phyloP scores from a whole-genome alignment of 768 basidiomycete species.

The Leccinum imitatum region DNA sequence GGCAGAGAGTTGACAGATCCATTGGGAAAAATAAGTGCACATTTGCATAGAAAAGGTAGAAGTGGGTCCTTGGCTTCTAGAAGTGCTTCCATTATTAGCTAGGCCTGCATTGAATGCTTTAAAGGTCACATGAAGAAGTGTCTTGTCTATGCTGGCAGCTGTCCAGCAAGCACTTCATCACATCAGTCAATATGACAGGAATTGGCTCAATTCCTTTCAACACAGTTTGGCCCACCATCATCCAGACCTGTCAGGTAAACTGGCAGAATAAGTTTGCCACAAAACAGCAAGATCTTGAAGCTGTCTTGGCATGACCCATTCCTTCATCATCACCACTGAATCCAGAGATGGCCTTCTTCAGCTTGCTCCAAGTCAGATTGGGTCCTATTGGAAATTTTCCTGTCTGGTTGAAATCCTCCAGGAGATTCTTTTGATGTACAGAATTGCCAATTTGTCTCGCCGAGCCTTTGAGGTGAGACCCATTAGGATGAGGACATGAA shows the following conservation, averaged over 20 bases:
- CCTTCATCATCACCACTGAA: too few relatives aligned
- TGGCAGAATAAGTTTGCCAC: neutral
- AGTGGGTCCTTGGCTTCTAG: conserved; percentile 1
- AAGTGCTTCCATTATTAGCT: neutral
- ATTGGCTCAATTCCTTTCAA: conserved; percentile 1
- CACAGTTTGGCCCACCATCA: neutral
- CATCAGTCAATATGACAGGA: conserved; percentile 4
- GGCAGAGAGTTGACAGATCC: too few relatives aligned
- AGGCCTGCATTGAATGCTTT: conserved; percentile 7
- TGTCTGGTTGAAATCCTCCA: too few relatives aligned
- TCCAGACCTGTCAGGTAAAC: neutral
- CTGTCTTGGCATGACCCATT: neutral
- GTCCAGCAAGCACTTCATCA: conserved; percentile 7
- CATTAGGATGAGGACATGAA: too few relatives aligned
- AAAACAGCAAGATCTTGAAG: neutral
- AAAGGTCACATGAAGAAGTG: neutral
- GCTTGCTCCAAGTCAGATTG: too few relatives aligned
- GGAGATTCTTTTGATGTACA: too few relatives aligned
- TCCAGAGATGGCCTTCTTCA: too few relatives aligned
- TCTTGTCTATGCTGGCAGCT: conserved; percentile 1
- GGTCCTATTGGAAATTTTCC: too few relatives aligned
- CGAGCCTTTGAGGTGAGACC: too few relatives aligned
- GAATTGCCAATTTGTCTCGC: too few relatives aligned
- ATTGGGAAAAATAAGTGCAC: conserved; percentile 4
- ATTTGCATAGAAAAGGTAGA: neutral